Conservation (phyloP, 352 stramenopile genomes). For the Globisporangium carolinianum region DNA sequence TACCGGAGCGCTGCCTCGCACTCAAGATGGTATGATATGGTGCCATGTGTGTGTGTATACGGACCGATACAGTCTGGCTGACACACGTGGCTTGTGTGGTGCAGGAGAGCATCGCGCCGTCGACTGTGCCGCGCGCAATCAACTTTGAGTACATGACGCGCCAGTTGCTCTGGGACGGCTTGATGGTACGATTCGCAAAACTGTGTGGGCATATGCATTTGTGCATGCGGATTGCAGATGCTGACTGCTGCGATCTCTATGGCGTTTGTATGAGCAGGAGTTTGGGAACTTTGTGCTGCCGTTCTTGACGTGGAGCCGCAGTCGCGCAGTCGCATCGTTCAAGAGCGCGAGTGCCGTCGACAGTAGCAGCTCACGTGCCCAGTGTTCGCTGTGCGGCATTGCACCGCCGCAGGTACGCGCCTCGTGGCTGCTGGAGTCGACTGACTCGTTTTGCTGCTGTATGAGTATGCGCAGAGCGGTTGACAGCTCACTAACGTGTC, state of each 20-base stretch:
- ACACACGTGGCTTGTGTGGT: background rate
- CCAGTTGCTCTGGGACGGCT: constrained; percentile 72
- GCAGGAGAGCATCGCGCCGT: constrained; percentile 52
- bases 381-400: constrained; percentile 63
- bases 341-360: constrained; percentile 5
- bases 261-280: constrained; percentile 56
- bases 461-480: background rate
- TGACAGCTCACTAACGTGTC: background rate
- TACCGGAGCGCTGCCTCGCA: constrained; percentile 59
- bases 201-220: no score
- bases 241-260: no score
- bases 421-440: no score
- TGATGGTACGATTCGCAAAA: constrained; percentile 80
- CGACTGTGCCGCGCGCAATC: constrained; percentile 51
- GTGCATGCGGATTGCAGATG: no score
- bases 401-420: constrained; percentile 36
- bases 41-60: background rate
- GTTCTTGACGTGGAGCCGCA: constrained; percentile 59
- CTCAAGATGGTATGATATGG: constrained; percentile 78
- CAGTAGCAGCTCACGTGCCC: constrained; percentile 8
- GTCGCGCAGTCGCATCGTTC: constrained; percentile 16
- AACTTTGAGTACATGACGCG: constrained; percentile 88
- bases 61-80: background rate
- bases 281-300: constrained; percentile 75
- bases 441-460: no score